Conservation (phyloP, 1,284 basidiomycete genomes). For the Laetiporus sulphureus region DNA sequence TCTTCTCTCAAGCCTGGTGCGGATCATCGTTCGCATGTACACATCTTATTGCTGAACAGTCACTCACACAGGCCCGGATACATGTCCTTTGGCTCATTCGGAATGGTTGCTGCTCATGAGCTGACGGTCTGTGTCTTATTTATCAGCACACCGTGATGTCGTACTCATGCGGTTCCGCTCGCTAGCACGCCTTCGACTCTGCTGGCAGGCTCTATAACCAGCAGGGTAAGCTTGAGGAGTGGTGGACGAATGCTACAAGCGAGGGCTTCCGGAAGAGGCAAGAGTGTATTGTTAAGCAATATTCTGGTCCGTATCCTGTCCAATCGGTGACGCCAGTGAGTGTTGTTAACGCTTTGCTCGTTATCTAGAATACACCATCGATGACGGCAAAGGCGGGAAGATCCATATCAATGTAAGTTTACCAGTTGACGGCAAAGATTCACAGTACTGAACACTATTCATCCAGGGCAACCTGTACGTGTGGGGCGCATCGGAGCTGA, state of each 20-base stretch:
- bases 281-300: constrained; percentile 87
- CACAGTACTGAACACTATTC: no score
- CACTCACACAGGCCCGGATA: constrained; percentile 64
- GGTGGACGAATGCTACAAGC: constrained; percentile 85
- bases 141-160: no score
- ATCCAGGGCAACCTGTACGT: constrained; percentile 70
- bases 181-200: constrained; percentile 89
- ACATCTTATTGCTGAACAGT: constrained; percentile 1
- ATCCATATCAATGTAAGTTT: constrained; percentile 78
- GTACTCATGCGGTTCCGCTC: no score
- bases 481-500: constrained; percentile 5
- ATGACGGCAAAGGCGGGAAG: constrained; percentile 79
- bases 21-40: constrained; percentile 14
- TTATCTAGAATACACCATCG: constrained; percentile 65
- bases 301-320: constrained; percentile 45
- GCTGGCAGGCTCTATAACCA: constrained; percentile 80
- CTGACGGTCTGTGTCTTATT: constrained; percentile 56
- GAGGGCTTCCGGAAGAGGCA: constrained; percentile 79
- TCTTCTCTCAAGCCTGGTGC: constrained; percentile 83
- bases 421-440: no score
- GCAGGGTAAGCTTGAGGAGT: constrained; percentile 77
- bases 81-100: constrained; percentile 88
- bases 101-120: constrained; percentile 86
- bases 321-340: background rate
- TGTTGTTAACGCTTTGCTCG: background rate